Evolutionary conservation across 805 yeast genomes (phyloP).

Genomic region (Starmerella bombicola): DNA sequence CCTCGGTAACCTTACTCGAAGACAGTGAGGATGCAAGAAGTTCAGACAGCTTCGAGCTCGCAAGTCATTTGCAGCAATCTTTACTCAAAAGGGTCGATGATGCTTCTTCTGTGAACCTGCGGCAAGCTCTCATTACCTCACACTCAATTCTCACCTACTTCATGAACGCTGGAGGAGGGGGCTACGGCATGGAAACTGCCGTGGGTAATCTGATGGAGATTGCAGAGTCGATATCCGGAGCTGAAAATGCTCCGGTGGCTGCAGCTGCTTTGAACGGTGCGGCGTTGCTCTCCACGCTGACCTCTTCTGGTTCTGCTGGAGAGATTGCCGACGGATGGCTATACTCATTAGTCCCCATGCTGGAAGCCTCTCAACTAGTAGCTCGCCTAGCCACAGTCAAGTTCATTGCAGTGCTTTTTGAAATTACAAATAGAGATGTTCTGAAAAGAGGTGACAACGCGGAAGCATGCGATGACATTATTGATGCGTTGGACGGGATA

Average conservation of each 20-base stretch:
- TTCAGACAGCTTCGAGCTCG: constrained; percentile 19
- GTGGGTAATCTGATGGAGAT: constrained; percentile 22
- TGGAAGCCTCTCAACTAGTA: constrained; percentile 35
- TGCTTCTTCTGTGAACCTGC: constrained; percentile 3
- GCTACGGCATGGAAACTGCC: constrained; percentile 25
- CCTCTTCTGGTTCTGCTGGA: constrained; percentile 15
- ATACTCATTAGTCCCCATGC: constrained; percentile 15
- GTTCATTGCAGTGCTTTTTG: constrained; percentile 45
- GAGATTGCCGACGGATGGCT: constrained; percentile 29
- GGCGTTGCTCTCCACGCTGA: constrained; percentile 25
- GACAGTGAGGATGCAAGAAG: constrained; percentile 20
- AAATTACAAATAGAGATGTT: constrained; percentile 32
- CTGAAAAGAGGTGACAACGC: constrained; percentile 13
- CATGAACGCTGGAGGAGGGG: constrained; percentile 28
- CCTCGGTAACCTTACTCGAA: constrained; percentile 21
- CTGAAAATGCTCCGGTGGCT: constrained; percentile 18
- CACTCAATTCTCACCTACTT: constrained; percentile 26
- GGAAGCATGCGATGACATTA: constrained; percentile 31
- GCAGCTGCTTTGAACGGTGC: constrained; percentile 25
- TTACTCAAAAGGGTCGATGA: constrained; percentile 13
- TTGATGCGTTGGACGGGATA: constrained; percentile 31
- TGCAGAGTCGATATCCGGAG: constrained; percentile 22
- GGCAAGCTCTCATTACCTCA: constrained; percentile 23
- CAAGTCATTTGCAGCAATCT: constrained; percentile 7
- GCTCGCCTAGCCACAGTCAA: constrained; percentile 45